Evolutionary conservation across 2,329 filamentous ascomycete genomes (phyloP).

Genomic region (Lachnellula suecica): DNA sequence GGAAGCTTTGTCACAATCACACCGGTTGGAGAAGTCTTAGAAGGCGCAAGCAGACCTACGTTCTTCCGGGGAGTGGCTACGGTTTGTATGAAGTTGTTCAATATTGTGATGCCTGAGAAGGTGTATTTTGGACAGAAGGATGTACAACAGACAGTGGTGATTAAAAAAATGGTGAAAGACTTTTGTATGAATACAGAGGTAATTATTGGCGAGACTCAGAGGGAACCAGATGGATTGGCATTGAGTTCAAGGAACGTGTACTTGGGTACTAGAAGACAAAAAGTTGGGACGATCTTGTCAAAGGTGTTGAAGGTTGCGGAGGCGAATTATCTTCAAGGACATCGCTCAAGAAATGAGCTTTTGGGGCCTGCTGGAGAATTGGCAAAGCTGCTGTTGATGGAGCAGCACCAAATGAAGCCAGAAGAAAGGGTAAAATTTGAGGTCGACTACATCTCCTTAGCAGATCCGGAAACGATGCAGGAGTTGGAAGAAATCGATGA

Average conservation of each 20-base stretch:
- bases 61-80: slow-evolving; percentile 97
- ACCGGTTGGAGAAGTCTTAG: slow-evolving; percentile 76
- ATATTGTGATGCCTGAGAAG: slow-evolving; percentile 73
- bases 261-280: slow-evolving; percentile 72
- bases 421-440: slow-evolving; percentile 69
- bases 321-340: slow-evolving; percentile 55
- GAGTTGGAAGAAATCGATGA: slow-evolving; percentile 74
- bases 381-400: slow-evolving; percentile 50
- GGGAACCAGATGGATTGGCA: slow-evolving; percentile 80
- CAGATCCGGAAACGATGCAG: slow-evolving; percentile 79
- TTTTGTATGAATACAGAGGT: slow-evolving; percentile 79
- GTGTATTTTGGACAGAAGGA: slow-evolving; percentile 98
- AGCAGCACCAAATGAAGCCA: slow-evolving; percentile 61
- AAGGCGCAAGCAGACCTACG: slow-evolving; percentile 83
- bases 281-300: slow-evolving; percentile 70
- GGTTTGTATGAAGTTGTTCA: slow-evolving; percentile 92
- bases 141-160: slow-evolving; percentile 90
- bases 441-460: slow-evolving; percentile 89
- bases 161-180: slow-evolving; percentile 83
- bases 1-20: slow-evolving; percentile 93
- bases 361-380: slow-evolving; percentile 68
- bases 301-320: slow-evolving; percentile 71
- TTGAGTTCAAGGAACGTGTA: slow-evolving; percentile 95
- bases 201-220: slow-evolving; percentile 69
- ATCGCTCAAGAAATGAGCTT: slow-evolving; percentile 61